Evolutionary conservation across 768 basidiomycete species (phyloP).

Genomic region (Boletus fagicola): DNA sequence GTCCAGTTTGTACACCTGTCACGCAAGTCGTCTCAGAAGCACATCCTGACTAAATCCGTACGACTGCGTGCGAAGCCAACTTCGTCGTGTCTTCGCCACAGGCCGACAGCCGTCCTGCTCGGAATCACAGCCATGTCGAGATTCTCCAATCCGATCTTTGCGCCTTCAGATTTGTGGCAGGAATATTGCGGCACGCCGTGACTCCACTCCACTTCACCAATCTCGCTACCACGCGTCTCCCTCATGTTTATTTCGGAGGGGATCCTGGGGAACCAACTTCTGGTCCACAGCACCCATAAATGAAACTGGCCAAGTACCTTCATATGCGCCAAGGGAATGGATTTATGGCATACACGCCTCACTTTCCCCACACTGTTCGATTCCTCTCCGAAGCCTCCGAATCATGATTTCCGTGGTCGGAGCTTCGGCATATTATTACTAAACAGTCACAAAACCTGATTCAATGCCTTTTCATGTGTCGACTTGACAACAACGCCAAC

Average conservation of each 20-base stretch:
- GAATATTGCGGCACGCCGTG: slow-evolving; percentile 9
- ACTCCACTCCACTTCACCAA: background rate
- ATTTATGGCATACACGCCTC: slow-evolving; percentile 3
- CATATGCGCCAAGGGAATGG: background rate
- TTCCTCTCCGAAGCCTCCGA: slow-evolving; percentile 3
- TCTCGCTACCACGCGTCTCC: slow-evolving; percentile 1
- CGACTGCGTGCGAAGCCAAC: slow-evolving; percentile 4
- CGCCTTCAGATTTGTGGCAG: slow-evolving; percentile 10
- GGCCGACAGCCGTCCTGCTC: slow-evolving; percentile 1
- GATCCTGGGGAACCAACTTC: background rate
- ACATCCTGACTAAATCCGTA: background rate
- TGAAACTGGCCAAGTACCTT: background rate
- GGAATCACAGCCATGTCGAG: slow-evolving; percentile 1
- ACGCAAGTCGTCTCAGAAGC: background rate
- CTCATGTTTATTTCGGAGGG: slow-evolving; percentile 14
- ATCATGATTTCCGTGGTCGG: slow-evolving; percentile 5
- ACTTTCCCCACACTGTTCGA: slow-evolving; percentile 12
- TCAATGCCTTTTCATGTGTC: slow-evolving; percentile 1
- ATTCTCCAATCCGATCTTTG: slow-evolving; percentile 11
- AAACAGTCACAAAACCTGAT: background rate
- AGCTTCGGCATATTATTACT: background rate
- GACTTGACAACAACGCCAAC: slow-evolving; percentile 7
- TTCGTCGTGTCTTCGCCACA: slow-evolving; percentile 26
- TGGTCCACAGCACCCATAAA: slow-evolving; percentile 1
- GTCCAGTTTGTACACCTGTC: background rate